These are phyloP conservation scores for Allium cepa DNA, from an alignment of 106 monocot species.

Conservation along the genomic window DNA sequence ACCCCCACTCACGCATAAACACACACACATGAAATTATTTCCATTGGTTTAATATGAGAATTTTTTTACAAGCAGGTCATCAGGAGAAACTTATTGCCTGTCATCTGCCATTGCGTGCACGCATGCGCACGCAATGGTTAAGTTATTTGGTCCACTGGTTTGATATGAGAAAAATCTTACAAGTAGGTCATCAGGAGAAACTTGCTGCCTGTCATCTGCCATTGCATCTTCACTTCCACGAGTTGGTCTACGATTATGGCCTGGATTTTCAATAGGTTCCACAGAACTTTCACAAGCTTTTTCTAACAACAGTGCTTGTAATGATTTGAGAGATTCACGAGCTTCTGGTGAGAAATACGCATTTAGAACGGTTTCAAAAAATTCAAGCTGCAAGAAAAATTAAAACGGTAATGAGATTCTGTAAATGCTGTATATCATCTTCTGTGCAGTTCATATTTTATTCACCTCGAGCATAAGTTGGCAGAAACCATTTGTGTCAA, in stretches of 20 bases:
- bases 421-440: too few relatives aligned
- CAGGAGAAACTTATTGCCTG: conserved; percentile 61
- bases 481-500: conserved; percentile 90
- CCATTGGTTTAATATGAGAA: neutral
- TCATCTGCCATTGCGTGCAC: conserved; percentile 86
- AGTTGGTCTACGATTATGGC: conserved; percentile 68
- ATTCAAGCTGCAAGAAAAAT: conserved; percentile 69
- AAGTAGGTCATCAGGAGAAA: conserved; percentile 91
- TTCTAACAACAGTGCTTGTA: conserved; percentile 71
- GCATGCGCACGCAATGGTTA: conserved; percentile 29
- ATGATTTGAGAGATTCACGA: conserved; percentile 67
- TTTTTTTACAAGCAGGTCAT: conserved; percentile 81
- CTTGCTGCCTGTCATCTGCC: conserved; percentile 59
- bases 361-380: conserved; percentile 80
- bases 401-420: too few relatives aligned
- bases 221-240: conserved; percentile 97
- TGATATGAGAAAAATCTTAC: conserved; percentile 31
- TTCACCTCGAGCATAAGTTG: conserved; percentile 95
- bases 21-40: neutral
- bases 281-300: conserved; percentile 68
- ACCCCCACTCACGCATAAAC: conserved; percentile 94
- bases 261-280: conserved; percentile 69
- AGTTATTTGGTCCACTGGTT: neutral
- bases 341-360: conserved; percentile 83
- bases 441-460: neutral